Percentiles rank a stretch among this genome's conserved stretches.
These are phyloP conservation scores for Spongiforma sp. DNA, from an alignment of 1,284 basidiomycete species.

Conservation along the genomic window DNA sequence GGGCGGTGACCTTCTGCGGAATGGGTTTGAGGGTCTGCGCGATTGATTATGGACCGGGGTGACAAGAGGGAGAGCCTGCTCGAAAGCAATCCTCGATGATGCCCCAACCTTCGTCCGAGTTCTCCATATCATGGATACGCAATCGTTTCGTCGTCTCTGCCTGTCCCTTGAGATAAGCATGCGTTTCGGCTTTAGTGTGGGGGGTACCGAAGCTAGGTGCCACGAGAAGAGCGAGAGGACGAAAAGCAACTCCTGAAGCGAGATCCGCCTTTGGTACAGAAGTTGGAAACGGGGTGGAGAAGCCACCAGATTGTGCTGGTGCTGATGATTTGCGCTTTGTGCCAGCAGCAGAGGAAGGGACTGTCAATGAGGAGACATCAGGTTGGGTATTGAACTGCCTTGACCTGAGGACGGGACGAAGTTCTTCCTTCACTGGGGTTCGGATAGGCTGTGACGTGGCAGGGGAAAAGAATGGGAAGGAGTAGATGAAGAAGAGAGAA, in stretches of 20 bases:
- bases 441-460: constrained; percentile 52
- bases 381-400: constrained; percentile 39
- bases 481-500: constrained; percentile 52
- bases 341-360: constrained; percentile 46
- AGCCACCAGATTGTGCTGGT: constrained; percentile 32
- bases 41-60: constrained; percentile 32
- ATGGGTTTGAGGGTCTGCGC: constrained; percentile 34
- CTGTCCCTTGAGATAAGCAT: constrained; percentile 63
- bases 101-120: constrained; percentile 48
- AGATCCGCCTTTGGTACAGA: constrained; percentile 44
- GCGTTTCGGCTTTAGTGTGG: constrained; percentile 65
- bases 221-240: constrained; percentile 67
- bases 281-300: constrained; percentile 53
- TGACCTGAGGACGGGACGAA: constrained; percentile 38
- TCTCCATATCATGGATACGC: constrained; percentile 60
- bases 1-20: constrained; percentile 44
- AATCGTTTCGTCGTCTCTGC: constrained; percentile 70
- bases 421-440: constrained; percentile 58
- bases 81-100: constrained; percentile 42
- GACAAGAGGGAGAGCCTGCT: constrained; percentile 29
- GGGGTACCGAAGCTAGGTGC: constrained; percentile 63
- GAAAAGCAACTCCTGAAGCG: constrained; percentile 47
- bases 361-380: constrained; percentile 17
- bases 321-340: constrained; percentile 68
- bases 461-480: constrained; percentile 45